phyloP scores from a whole-genome alignment of 805 yeast genomes.

The Hanseniaspora vineae region DNA sequence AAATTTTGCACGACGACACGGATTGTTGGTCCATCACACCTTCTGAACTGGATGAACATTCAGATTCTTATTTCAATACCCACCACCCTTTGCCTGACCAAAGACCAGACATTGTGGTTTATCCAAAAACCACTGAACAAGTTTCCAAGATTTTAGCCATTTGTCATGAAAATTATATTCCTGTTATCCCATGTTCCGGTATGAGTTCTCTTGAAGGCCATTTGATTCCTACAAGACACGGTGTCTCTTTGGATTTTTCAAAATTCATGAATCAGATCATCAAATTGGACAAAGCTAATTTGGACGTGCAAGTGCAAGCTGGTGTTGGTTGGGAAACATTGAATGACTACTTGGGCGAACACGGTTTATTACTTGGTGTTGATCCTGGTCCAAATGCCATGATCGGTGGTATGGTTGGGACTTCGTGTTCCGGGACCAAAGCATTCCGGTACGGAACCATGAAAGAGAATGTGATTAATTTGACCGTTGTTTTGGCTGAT shows the following conservation, averaged over 20 bases:
- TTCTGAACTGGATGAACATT: slow-evolving; percentile 36
- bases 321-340: slow-evolving; percentile 73
- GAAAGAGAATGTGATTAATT: slow-evolving; percentile 54
- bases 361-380: slow-evolving; percentile 54
- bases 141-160: slow-evolving; percentile 51
- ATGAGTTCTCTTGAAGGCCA: slow-evolving; percentile 80
- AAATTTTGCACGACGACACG: slow-evolving; percentile 26
- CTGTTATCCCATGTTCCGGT: slow-evolving; percentile 69
- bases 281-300: slow-evolving; percentile 44
- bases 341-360: slow-evolving; percentile 34
- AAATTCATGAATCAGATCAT: slow-evolving; percentile 43
- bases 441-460: slow-evolving; percentile 72
- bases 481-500: slow-evolving; percentile 70
- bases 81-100: slow-evolving; percentile 51
- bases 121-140: slow-evolving; percentile 52
- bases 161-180: slow-evolving; percentile 47
- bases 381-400: slow-evolving; percentile 76
- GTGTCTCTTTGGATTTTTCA: slow-evolving; percentile 47
- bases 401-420: slow-evolving; percentile 68
- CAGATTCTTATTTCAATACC: slow-evolving; percentile 49
- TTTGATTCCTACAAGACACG: slow-evolving; percentile 52
- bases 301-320: slow-evolving; percentile 64
- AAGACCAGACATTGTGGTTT: slow-evolving; percentile 45
- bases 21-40: slow-evolving; percentile 20
- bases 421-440: slow-evolving; percentile 71